A percentile compares a stretch with the other conserved stretches of the same genome.
Evolutionary conservation across 306 rosid genomes (phyloP).

Genomic region (Comarum palustre): DNA sequence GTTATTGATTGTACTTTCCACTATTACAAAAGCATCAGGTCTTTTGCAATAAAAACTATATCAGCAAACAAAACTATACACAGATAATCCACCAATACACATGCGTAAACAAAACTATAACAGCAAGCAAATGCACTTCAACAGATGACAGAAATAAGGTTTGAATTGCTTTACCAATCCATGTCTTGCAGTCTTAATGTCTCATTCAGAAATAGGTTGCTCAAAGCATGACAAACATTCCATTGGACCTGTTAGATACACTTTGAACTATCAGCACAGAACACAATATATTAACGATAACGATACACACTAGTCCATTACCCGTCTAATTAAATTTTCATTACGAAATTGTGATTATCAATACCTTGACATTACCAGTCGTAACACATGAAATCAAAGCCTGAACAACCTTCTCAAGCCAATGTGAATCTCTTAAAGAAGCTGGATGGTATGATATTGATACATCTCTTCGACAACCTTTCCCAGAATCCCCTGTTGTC

Average conservation of each 20-base stretch:
- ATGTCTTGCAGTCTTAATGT: constrained; percentile 72
- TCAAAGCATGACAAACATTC: constrained; percentile 97
- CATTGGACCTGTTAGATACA: constrained; percentile 75
- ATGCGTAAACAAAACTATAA: constrained; percentile 3
- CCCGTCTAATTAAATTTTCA: not conserved
- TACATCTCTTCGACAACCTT: constrained; percentile 21
- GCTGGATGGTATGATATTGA: constrained; percentile 30
- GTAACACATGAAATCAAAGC: constrained; percentile 75
- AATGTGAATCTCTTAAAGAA: constrained; percentile 39
- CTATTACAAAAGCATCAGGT: not conserved
- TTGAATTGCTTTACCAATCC: constrained; percentile 58
- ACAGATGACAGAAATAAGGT: constrained; percentile 5
- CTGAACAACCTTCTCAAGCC: constrained; percentile 69
- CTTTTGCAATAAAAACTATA: no score
- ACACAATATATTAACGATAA: constrained; percentile 9
- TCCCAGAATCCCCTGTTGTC: constrained; percentile 24
- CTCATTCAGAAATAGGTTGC: constrained; percentile 87
- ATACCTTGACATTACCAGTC: constrained; percentile 94
- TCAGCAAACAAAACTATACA: no score
- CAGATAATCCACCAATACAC: constrained; percentile 6
- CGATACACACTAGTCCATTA: constrained; percentile 4
- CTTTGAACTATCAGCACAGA: constrained; percentile 24
- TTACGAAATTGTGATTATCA: not conserved
- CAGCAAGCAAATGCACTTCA: constrained; percentile 9
- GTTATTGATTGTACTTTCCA: not conserved